These are phyloP conservation scores for Incumbomyces lentus DNA, from an alignment of 2,329 filamentous ascomycete genomes.

Conservation along the genomic window DNA sequence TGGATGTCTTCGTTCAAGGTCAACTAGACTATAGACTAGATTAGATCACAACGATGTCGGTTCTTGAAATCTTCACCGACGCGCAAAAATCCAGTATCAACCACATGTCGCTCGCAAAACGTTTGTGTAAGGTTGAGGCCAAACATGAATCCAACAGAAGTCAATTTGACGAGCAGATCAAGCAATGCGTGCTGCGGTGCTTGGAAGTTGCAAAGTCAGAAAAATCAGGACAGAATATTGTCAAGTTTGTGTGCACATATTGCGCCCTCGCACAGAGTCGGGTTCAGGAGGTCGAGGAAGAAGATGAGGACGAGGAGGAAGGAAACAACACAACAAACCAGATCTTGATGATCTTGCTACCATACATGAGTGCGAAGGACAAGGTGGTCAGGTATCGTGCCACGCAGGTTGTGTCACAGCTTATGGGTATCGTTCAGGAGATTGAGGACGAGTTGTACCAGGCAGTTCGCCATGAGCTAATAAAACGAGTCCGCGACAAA, in stretches of 20 bases:
- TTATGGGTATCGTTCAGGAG: slow-evolving; percentile 83
- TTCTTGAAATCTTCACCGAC: slow-evolving; percentile 48
- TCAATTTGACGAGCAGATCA: slow-evolving; percentile 79
- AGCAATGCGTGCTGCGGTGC: slow-evolving; percentile 68
- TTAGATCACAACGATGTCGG: slow-evolving; percentile 12
- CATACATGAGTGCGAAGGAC: slow-evolving; percentile 75
- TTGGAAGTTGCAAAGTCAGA: slow-evolving; percentile 89
- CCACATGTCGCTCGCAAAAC: slow-evolving; percentile 81
- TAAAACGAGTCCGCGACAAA: slow-evolving; percentile 85
- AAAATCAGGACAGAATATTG: slow-evolving; percentile 69
- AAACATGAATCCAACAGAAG: slow-evolving; percentile 50
- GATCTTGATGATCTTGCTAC: slow-evolving; percentile 52
- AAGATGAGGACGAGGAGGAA: slow-evolving; percentile 47
- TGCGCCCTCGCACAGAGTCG: slow-evolving; percentile 38
- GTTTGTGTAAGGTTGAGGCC: slow-evolving; percentile 78
- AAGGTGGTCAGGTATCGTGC: slow-evolving; percentile 84
- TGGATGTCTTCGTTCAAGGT: too few species aligned
- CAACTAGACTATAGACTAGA: too few species aligned
- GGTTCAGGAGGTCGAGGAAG: slow-evolving; percentile 60
- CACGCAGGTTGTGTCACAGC: slow-evolving; percentile 79
- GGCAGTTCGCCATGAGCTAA: slow-evolving; percentile 63
- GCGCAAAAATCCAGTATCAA: slow-evolving; percentile 83
- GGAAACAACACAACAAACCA: slow-evolving; percentile 66
- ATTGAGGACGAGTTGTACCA: slow-evolving; percentile 89
- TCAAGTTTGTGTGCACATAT: slow-evolving; percentile 82